Evolutionary conservation across 2,329 filamentous ascomycete genomes (phyloP), one percentile per base, ranked within the genome.

Genomic region (Chalaropsis ovoidea): DNA sequence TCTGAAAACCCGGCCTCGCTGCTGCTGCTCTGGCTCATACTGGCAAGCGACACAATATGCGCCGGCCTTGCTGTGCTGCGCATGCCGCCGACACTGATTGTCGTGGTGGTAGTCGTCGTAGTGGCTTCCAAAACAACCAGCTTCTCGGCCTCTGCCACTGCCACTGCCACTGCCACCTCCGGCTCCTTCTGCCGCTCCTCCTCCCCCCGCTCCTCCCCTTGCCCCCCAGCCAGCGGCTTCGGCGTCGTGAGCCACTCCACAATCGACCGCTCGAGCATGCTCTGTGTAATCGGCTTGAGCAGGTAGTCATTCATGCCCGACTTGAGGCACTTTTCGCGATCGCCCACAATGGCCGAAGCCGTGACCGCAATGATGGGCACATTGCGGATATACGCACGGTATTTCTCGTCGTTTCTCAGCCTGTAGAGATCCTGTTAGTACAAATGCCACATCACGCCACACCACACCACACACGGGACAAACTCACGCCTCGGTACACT

Each of bases 351-450:
- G 0, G 88, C 88, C 3, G 85, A 88, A 3, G 87, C 88, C 0
- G 88, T 91, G 86, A 91, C 89, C n/a, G 88, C 88, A 45, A 91
- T 85, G 62, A 91, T 89, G 0, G 87, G 87, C 4, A 89, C 85
- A 54, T 85, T 78, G 65, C 80, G 78, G 3, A 84, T 77, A 63
- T 82, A 80, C 1, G 76, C 71, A 6, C 42, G 27, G 22, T 58
- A 65, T 41, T 61, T 60, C 15, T 60, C 35, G 15, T 62, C 49
- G 42, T 45, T 62, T 7, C 66, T 63, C 5, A 67, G 62, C 49
- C 81, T 84, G 74, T 88, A 90, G 0, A 86, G 85, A 1, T 80
- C 88, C 83, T 88, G 81, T 58, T 93, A 80, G 24, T 27, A 62
- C 31, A 3, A 39, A 39, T 39, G 35, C 35, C 35, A 39, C 35